These are phyloP conservation scores for Globisporangium sylvaticum DNA, from an alignment of 352 stramenopile species.

Conservation along the genomic window DNA sequence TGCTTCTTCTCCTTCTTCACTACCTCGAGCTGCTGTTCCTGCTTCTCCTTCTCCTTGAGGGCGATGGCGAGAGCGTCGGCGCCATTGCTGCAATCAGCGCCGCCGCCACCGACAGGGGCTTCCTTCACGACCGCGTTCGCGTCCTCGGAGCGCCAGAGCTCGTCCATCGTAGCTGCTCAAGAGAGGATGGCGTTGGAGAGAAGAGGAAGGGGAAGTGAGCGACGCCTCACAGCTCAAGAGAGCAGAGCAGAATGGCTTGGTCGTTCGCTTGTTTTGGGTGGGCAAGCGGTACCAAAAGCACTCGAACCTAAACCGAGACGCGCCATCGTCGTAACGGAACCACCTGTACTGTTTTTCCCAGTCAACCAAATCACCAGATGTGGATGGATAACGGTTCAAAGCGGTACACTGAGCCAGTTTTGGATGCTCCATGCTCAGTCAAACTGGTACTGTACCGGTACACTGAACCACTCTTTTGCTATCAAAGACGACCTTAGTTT, in stretches of 20 bases:
- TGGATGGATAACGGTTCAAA: not conserved
- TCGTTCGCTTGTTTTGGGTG: not conserved
- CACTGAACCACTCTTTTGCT: no score
- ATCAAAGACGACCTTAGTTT: no score
- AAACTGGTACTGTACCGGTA: not conserved
- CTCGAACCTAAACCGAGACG: not conserved
- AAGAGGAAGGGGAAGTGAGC: not conserved
- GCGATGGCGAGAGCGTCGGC: not conserved
- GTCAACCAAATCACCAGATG: not conserved
- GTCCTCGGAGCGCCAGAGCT: conserved; percentile 34
- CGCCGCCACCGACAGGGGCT: not conserved
- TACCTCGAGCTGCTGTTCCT: not conserved
- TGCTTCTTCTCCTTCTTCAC: not conserved
- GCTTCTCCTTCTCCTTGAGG: conserved; percentile 1
- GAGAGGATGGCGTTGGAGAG: not conserved
- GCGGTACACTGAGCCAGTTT: not conserved
- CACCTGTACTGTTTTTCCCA: not conserved
- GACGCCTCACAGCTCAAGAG: not conserved
- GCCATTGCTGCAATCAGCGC: not conserved
- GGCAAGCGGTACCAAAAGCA: not conserved
- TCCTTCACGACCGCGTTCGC: not conserved
- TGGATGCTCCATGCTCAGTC: not conserved
- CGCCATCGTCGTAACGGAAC: not conserved
- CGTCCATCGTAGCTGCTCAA: conserved; percentile 21
- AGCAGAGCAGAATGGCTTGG: not conserved